A percentile compares a stretch with the other conserved stretches of the same genome.
Conservation (phyloP, 1,284 basidiomycete genomes). For the Apiotrichum sp. region DNA sequence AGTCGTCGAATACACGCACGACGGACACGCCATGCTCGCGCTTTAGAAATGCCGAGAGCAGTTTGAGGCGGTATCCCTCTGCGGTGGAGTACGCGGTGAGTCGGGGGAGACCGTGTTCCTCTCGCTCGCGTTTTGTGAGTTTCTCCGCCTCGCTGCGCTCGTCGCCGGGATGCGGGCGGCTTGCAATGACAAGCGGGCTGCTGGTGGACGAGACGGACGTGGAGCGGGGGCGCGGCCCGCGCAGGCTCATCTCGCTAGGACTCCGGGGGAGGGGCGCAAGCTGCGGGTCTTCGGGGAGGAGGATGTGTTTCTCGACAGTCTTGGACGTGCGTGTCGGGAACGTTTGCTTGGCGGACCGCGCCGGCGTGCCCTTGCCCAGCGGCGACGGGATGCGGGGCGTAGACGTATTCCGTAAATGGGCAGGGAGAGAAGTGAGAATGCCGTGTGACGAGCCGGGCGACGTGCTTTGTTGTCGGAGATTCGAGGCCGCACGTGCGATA, state of each 20-base stretch:
- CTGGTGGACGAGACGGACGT: background rate
- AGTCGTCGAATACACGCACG: constrained; percentile 79
- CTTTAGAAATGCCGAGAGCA: constrained; percentile 72
- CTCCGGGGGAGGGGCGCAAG: constrained; percentile 62
- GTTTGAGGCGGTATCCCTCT: constrained; percentile 72
- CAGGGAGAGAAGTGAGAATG: constrained; percentile 35
- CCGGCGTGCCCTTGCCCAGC: constrained; percentile 44
- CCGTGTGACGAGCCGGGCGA: constrained; percentile 10
- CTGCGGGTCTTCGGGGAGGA: constrained; percentile 84
- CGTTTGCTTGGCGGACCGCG: constrained; percentile 34
- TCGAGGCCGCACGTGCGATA: constrained; percentile 44
- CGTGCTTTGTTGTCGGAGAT: constrained; percentile 35
- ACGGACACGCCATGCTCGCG: constrained; percentile 88
- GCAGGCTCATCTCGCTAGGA: constrained; percentile 20
- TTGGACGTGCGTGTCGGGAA: constrained; percentile 73
- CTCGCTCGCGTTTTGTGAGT: constrained; percentile 63
- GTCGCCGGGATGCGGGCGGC: constrained; percentile 19
- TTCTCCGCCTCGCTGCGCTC: constrained; percentile 45
- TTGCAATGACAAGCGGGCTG: background rate
- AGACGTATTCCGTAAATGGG: constrained; percentile 41
- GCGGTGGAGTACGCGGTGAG: constrained; percentile 84
- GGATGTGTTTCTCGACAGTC: constrained; percentile 83
- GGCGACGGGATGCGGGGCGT: constrained; percentile 44
- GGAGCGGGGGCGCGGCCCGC: constrained; percentile 11
- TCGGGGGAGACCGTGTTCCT: constrained; percentile 66